phyloP scores from a whole-genome alignment of 805 yeast genomes.

The Debaryomyces castellii region DNA sequence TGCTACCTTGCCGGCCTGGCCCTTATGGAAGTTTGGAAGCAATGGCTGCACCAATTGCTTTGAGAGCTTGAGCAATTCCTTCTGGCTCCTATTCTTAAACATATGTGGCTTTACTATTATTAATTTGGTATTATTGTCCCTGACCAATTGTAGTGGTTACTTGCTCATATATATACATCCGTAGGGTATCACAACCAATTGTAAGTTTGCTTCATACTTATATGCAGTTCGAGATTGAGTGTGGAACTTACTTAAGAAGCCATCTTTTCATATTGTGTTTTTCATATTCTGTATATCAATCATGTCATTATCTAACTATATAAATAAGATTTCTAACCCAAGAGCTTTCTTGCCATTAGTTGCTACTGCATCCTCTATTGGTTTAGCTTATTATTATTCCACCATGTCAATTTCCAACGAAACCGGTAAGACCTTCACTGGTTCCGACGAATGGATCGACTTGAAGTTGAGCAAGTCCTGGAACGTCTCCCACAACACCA shows the following conservation, averaged over 20 bases:
- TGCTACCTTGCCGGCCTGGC: constrained; percentile 85
- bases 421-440: constrained; percentile 50
- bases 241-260: background rate
- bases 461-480: constrained; percentile 52
- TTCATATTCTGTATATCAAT: too few species aligned
- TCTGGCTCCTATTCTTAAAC: constrained; percentile 28
- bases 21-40: constrained; percentile 72
- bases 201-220: background rate
- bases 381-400: constrained; percentile 30
- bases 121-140: background rate
- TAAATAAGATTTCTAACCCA: constrained; percentile 25
- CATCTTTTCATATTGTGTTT: background rate
- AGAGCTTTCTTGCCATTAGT: constrained; percentile 29
- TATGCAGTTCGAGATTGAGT: background rate
- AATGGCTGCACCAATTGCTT: constrained; percentile 73
- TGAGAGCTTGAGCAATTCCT: constrained; percentile 51
- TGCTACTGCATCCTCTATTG: constrained; percentile 32
- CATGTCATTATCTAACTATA: constrained; percentile 22
- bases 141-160: background rate
- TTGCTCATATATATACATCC: background rate
- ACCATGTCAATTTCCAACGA: constrained; percentile 31
- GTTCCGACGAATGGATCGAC: constrained; percentile 71
- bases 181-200: background rate
- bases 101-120: constrained; percentile 7
- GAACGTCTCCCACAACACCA: constrained; percentile 61